phyloP scores from a whole-genome alignment of 2,329 filamentous ascomycete genomes.

The Colletotrichum simmondsii region DNA sequence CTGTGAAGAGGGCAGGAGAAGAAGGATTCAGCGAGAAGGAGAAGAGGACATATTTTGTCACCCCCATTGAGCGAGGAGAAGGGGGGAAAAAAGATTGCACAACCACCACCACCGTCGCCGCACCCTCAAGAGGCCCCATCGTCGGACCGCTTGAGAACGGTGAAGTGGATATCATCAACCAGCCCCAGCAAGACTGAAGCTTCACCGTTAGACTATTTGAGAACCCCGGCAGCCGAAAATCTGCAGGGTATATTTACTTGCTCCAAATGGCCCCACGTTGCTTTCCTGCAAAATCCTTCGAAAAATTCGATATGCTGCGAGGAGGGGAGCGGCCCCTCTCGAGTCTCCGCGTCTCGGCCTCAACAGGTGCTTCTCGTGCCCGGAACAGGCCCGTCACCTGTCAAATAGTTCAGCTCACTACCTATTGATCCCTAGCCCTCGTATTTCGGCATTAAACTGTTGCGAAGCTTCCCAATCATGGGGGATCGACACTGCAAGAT shows the following conservation, averaged over 20 bases:
- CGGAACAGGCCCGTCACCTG: not conserved
- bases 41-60: not conserved
- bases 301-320: constrained; percentile 13
- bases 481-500: not conserved
- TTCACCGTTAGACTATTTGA: constrained; percentile 25
- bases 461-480: not conserved
- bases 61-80: not conserved
- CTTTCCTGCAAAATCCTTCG: constrained; percentile 12
- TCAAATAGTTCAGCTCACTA: not conserved
- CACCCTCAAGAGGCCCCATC: not conserved
- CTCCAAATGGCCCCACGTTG: constrained; percentile 15
- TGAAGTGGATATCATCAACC: constrained; percentile 28
- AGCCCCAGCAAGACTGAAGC: constrained; percentile 21
- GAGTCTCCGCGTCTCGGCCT: not conserved
- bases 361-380: not conserved
- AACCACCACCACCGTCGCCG: not conserved
- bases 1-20: constrained; percentile 50
- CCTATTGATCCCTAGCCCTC: not conserved
- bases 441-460: not conserved
- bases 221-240: constrained; percentile 14
- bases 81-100: not conserved
- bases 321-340: not conserved
- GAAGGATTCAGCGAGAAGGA: not conserved
- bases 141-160: constrained; percentile 1
- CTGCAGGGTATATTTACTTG: constrained; percentile 28